A percentile compares a stretch with the other conserved stretches of the same genome.
Evolutionary conservation across 2,329 filamentous ascomycete species (phyloP).

Genomic region (Cytospora leucostoma): DNA sequence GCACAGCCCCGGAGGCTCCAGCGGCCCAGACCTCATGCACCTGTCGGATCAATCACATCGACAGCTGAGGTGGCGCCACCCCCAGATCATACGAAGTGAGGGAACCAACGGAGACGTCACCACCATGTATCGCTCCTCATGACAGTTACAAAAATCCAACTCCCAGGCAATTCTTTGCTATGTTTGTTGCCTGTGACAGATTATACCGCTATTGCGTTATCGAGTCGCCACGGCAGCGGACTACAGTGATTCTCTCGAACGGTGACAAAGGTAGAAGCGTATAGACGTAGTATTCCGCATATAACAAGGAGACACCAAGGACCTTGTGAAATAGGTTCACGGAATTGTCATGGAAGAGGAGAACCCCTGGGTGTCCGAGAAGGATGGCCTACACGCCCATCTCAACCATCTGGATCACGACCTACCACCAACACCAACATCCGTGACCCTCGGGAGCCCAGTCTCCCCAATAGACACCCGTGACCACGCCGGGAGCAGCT

Average conservation of each 20-base stretch:
- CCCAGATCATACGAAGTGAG: not conserved
- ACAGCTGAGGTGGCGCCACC: not conserved
- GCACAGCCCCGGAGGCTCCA: not conserved
- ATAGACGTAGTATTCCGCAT: not conserved
- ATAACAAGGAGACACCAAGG: not conserved
- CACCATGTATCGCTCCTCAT: not conserved
- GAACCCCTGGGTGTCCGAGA: slow-evolving; percentile 14
- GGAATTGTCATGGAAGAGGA: slow-evolving; percentile 23
- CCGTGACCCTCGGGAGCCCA: slow-evolving; percentile 4
- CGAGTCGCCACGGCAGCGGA: not conserved
- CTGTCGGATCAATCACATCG: not conserved
- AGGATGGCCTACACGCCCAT: slow-evolving; percentile 20
- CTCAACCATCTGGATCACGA: slow-evolving; percentile 11
- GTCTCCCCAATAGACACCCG: slow-evolving; percentile 2
- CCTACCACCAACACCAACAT: slow-evolving; percentile 12
- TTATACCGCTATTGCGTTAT: not conserved
- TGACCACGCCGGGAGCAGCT: not conserved
- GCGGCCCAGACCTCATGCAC: not conserved
- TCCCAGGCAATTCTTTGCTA: not conserved
- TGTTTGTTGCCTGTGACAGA: not conserved
- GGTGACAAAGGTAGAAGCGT: not conserved
- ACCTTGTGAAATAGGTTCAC: not conserved
- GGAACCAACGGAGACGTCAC: not conserved
- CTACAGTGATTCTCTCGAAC: not conserved
- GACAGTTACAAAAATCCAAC: not conserved